Conservation (phyloP, 208 protist species). For the Naegleria lovaniensis region DNA sequence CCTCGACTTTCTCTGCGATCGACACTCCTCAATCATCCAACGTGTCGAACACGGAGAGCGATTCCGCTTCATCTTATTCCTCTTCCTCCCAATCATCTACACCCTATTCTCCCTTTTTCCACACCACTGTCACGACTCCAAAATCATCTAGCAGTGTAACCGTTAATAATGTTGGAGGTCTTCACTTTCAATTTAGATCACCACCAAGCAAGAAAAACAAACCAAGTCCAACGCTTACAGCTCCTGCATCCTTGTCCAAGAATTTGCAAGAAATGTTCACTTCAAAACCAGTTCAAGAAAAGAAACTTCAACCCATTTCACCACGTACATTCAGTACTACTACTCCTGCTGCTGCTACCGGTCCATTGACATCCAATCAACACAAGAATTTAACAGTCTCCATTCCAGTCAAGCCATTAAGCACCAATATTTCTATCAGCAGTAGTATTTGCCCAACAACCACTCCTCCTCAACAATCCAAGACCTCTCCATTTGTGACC, state of each 20-base stretch:
- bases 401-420: too few species aligned
- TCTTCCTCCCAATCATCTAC: background rate
- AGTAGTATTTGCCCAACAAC: too few species aligned
- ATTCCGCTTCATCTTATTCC: background rate
- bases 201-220: constrained; percentile 5
- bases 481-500: too few species aligned
- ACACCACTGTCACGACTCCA: background rate
- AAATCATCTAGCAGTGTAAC: background rate
- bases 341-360: too few species aligned
- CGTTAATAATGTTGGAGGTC: background rate
- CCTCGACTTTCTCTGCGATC: background rate
- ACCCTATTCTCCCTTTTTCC: background rate
- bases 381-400: too few species aligned
- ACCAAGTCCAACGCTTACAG: background rate
- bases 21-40: background rate
- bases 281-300: background rate
- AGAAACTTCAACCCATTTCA: too few species aligned
- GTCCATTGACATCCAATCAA: too few species aligned
- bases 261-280: background rate
- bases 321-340: too few species aligned
- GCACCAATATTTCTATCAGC: too few species aligned
- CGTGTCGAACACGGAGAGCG: background rate
- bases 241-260: background rate
- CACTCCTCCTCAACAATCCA: too few species aligned
- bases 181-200: constrained; percentile 10